Conservation (phyloP, 2,329 filamentous ascomycete genomes). For the Curvularia sp. region DNA sequence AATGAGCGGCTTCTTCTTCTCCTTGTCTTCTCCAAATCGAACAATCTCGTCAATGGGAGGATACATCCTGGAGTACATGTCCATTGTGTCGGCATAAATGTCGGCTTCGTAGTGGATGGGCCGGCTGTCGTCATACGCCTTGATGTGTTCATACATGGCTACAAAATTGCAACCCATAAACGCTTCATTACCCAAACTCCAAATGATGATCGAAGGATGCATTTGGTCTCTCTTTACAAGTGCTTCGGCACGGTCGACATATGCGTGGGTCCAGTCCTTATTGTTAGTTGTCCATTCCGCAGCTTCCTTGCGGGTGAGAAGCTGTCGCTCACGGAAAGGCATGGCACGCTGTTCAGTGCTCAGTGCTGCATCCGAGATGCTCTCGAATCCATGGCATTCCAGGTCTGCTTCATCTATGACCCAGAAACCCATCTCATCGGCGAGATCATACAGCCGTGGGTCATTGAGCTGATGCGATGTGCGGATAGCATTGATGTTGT, state of each 20-base stretch:
- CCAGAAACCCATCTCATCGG: slow-evolving; percentile 72
- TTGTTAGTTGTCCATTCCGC: slow-evolving; percentile 68
- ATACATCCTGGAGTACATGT: slow-evolving; percentile 75
- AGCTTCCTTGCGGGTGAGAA: slow-evolving; percentile 61
- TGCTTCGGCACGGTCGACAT: slow-evolving; percentile 70
- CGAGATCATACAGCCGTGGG: slow-evolving; percentile 64
- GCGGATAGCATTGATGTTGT: slow-evolving; percentile 75
- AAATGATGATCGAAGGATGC: slow-evolving; percentile 73
- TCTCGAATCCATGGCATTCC: slow-evolving; percentile 56
- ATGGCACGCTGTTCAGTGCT: slow-evolving; percentile 46
- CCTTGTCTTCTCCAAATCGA: slow-evolving; percentile 53
- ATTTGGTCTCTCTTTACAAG: slow-evolving; percentile 74
- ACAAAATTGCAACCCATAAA: slow-evolving; percentile 74
- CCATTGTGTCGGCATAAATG: slow-evolving; percentile 63
- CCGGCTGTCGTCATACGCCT: slow-evolving; percentile 63
- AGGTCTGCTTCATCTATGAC: slow-evolving; percentile 65
- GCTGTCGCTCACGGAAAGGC: slow-evolving; percentile 67
- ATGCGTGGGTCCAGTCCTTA: slow-evolving; percentile 66
- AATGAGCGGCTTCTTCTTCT: slow-evolving; percentile 61
- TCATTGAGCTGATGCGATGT: slow-evolving; percentile 74
- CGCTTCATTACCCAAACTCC: slow-evolving; percentile 76
- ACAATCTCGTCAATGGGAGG: slow-evolving; percentile 61
- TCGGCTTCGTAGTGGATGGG: slow-evolving; percentile 74
- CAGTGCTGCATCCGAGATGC: slow-evolving; percentile 43
- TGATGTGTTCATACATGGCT: slow-evolving; percentile 71